Conservation (phyloP, 2,329 filamentous ascomycete species). For the Phaeophleospora eucalypticola region DNA sequence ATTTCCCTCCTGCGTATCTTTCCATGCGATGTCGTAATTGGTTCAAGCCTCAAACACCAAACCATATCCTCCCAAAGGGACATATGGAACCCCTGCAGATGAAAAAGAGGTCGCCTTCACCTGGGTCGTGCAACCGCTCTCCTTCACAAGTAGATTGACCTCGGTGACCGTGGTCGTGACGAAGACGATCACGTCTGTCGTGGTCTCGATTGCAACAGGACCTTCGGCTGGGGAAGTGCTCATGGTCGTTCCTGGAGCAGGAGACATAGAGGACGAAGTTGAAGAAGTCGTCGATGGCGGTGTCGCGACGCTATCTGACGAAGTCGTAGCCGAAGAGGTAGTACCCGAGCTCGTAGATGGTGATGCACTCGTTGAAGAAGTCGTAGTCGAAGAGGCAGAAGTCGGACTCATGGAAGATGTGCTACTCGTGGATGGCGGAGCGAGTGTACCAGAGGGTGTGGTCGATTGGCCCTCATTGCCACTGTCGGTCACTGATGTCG, state of each 20-base stretch:
- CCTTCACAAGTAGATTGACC: not conserved
- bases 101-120: no score
- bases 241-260: no score
- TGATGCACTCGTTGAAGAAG: not conserved
- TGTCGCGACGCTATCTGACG: no score
- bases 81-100: no score
- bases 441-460: not conserved
- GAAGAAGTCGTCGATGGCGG: no score
- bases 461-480: conserved; percentile 1
- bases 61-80: no score
- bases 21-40: no score
- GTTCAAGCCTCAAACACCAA: no score
- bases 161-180: not conserved
- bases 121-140: conserved; percentile 12
- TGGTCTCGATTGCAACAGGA: not conserved
- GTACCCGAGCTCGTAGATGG: not conserved
- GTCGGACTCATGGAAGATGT: not conserved
- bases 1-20: no score
- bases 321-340: not conserved
- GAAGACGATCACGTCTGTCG: not conserved
- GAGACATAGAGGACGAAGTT: no score
- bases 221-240: not conserved
- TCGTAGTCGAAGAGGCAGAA: no score
- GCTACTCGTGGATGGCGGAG: not conserved
- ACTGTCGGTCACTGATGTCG: conserved; percentile 1